These are phyloP conservation scores for Boletales sp. DNA, from an alignment of 768 basidiomycete species.

Conservation along the genomic window DNA sequence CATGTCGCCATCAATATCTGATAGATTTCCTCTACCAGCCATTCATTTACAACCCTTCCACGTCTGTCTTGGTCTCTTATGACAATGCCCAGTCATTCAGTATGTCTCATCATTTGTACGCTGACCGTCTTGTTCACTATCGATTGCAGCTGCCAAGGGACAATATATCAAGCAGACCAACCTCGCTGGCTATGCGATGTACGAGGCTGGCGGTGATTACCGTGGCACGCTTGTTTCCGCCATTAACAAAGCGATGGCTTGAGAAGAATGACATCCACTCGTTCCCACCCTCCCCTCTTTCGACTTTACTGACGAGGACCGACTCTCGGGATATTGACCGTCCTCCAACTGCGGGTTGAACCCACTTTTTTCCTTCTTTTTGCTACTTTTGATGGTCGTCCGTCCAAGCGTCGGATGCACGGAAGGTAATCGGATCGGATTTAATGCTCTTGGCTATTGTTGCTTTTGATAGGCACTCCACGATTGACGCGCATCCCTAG, in stretches of 20 bases:
- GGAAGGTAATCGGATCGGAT: not conserved
- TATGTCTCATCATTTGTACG: slow-evolving; percentile 16
- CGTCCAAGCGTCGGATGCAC: slow-evolving; percentile 14
- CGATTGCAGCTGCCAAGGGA: slow-evolving; percentile 38
- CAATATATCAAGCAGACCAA: slow-evolving; percentile 32
- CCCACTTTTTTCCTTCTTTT: not conserved
- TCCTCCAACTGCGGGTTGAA: slow-evolving; percentile 4
- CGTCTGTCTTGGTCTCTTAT: slow-evolving; percentile 59
- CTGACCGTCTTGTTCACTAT: not conserved
- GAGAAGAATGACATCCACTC: slow-evolving; percentile 6
- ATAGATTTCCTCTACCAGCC: slow-evolving; percentile 41
- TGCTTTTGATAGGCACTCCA: slow-evolving; percentile 14
- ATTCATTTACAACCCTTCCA: slow-evolving; percentile 56
- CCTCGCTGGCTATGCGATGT: slow-evolving; percentile 45
- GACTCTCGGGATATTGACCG: slow-evolving; percentile 14
- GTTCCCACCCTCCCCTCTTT: slow-evolving; percentile 5
- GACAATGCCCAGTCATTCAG: slow-evolving; percentile 62
- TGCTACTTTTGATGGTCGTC: not conserved
- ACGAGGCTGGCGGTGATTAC: slow-evolving; percentile 43
- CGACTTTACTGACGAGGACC: slow-evolving; percentile 16
- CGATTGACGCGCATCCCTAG: not conserved
- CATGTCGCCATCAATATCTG: not conserved
- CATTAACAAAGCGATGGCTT: slow-evolving; percentile 29
- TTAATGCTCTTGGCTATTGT: not conserved
- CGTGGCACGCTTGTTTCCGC: slow-evolving; percentile 33